Evolutionary conservation across 768 basidiomycete genomes (phyloP), one percentile per base, ranked within the genome.

Genomic region (Austroboletus eburneus): DNA sequence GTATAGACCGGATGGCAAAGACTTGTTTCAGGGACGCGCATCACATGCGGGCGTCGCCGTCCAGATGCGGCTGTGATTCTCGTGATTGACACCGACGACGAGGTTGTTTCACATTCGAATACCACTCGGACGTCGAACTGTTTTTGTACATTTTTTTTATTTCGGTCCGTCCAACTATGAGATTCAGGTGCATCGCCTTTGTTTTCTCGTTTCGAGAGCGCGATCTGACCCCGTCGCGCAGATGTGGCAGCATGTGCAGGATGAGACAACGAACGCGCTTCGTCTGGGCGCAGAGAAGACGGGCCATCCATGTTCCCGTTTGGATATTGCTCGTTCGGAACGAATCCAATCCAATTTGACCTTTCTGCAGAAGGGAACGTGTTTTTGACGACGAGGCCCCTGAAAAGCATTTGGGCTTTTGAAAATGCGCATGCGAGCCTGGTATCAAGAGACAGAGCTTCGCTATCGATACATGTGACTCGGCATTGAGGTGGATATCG

Each of bases 81-180:
- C 3, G 49, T 50, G 27, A 35, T 59, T 12, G 35, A 37, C 9
- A 5, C 21, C 5, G n/a, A n/a, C n/a, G n/a, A n/a, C 42, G 5
- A 12, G 59, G 57, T 30, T 38, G 57, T 12, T 20, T 59, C 14
- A 59, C 57, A 22, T 36, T 57, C 45, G 47, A 54, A n/a, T n/a
- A n/a, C n/a, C n/a, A n/a, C n/a, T n/a, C n/a, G n/a, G n/a, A n/a
- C n/a, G n/a, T n/a, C n/a, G 36, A 59, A 59, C 47, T 59, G 1
- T 59, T 59, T 12, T 57, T 57, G 16, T 58, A 59, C 44, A 17
- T 58, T n/a, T 58, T n/a, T 58, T 59, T 46, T 58, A 59, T 25
- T 59, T 58, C 21, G 57, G 59, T 12, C 57, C 57, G 8, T 52
- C 46, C 4, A 57, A 59, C 34, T 59, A 58, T 9, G 35, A 47